A percentile compares a stretch with the other conserved stretches of the same genome.
Conservation (phyloP, 495 filamentous ascomycete species). For the Evansstolkia leycettana region DNA sequence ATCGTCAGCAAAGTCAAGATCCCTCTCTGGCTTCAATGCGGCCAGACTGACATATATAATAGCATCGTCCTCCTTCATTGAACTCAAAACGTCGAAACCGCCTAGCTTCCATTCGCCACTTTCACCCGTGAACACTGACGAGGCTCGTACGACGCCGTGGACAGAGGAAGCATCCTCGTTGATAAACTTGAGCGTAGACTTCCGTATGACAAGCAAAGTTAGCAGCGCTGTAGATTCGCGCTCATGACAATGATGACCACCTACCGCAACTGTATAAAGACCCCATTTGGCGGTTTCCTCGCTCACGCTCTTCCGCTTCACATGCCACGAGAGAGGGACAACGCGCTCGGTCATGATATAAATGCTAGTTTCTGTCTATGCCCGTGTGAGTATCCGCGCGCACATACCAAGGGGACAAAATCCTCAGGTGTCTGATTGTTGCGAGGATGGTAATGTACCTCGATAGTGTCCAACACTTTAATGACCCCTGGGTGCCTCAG, state of each 20-base stretch:
- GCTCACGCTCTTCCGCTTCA: conserved; percentile 69
- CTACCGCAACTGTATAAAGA: conserved; percentile 69
- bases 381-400: conserved; percentile 5
- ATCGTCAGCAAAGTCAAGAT: conserved; percentile 7
- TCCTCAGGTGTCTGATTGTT: conserved; percentile 4
- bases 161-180: conserved; percentile 86
- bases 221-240: conserved; percentile 1
- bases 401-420: neutral
- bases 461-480: conserved; percentile 83
- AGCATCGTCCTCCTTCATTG: conserved; percentile 87
- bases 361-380: conserved; percentile 77
- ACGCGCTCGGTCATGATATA: conserved; percentile 93
- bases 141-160: conserved; percentile 72
- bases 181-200: conserved; percentile 91
- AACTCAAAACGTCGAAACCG: conserved; percentile 87
- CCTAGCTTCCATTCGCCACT: conserved; percentile 97
- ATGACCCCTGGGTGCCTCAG: conserved; percentile 89
- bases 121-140: conserved; percentile 82
- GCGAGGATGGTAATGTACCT: conserved; percentile 43
- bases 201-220: no score
- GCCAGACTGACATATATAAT: conserved; percentile 64
- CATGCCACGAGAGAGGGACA: conserved; percentile 72
- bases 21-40: neutral
- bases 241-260: conserved; percentile 8
- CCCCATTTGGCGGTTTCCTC: conserved; percentile 95